A percentile compares a stretch with the other conserved stretches of the same genome.
These are phyloP conservation scores for Nematocida sp. DNA, from an alignment of 371 early-diverging fungal species.

Conservation along the genomic window DNA sequence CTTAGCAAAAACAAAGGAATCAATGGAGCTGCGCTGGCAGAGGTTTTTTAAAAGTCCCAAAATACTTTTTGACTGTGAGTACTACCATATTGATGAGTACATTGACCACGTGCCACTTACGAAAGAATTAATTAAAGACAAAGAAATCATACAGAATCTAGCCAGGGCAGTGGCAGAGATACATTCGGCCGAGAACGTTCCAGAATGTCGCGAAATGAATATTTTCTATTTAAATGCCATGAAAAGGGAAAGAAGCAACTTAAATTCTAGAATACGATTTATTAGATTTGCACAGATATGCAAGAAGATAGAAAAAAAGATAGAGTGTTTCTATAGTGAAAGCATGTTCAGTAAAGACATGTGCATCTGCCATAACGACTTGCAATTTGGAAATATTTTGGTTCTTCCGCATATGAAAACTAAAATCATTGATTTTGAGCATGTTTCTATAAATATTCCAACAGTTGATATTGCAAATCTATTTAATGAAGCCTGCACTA, in stretches of 20 bases:
- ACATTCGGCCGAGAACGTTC: neutral
- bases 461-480: constrained; percentile 28
- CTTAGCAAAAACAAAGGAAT: neutral
- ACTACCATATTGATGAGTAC: constrained; percentile 48
- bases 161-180: constrained; percentile 1
- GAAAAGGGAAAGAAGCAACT: neutral
- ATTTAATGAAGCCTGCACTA: constrained; percentile 25
- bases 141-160: neutral
- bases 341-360: constrained; percentile 1
- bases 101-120: constrained; percentile 13
- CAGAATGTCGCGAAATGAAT: neutral
- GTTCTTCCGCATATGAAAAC: constrained; percentile 2
- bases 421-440: constrained; percentile 45
- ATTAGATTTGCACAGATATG: constrained; percentile 11
- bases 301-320: constrained; percentile 32
- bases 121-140: neutral
- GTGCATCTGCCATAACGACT: constrained; percentile 36
- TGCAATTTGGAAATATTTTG: constrained; percentile 54
- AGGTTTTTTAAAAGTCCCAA: constrained; percentile 20
- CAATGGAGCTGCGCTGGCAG: constrained; percentile 37
- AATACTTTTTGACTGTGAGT: neutral
- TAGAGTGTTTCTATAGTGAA: neutral
- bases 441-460: constrained; percentile 35
- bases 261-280: neutral
- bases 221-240: neutral